Conservation (phyloP, 2,329 filamentous ascomycete genomes). For the Trichoderma hamatum region DNA sequence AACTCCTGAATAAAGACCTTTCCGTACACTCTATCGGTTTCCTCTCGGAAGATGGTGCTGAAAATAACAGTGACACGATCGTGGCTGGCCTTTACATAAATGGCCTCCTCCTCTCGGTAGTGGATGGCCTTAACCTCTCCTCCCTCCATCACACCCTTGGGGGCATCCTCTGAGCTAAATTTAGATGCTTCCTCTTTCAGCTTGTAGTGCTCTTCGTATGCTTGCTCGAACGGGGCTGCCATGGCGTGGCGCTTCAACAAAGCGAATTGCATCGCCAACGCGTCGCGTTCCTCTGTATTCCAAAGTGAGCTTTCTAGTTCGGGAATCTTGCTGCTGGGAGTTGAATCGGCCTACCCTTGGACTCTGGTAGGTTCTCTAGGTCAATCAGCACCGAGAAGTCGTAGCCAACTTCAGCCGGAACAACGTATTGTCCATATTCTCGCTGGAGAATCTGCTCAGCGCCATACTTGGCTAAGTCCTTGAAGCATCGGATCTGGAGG, state of each 20-base stretch:
- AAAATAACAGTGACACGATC: conserved; percentile 99
- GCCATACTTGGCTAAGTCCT: conserved; percentile 89
- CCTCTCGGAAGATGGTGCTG: conserved; percentile 96
- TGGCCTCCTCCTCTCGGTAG: conserved; percentile 97
- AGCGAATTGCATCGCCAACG: conserved; percentile 82
- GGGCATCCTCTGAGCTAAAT: conserved; percentile 91
- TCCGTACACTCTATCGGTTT: conserved; percentile 95
- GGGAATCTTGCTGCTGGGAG: not conserved
- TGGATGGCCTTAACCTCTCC: conserved; percentile 95
- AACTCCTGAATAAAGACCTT: conserved; percentile 99
- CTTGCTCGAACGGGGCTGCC: conserved; percentile 97
- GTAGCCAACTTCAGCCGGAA: conserved; percentile 84
- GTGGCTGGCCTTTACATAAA: conserved; percentile 97
- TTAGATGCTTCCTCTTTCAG: conserved; percentile 86
- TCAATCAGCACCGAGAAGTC: conserved; percentile 95
- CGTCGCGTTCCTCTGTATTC: conserved; percentile 74
- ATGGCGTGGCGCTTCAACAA: conserved; percentile 97
- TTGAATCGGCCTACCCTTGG: conserved; percentile 61
- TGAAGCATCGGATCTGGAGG: conserved; percentile 91
- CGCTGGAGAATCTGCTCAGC: conserved; percentile 88
- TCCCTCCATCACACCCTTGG: conserved; percentile 85
- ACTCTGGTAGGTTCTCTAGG: conserved; percentile 79
- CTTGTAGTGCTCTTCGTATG: conserved; percentile 88
- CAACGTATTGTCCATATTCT: conserved; percentile 93
- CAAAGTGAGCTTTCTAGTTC: conserved; percentile 14